Conservation (phyloP, 768 basidiomycete genomes). For the Hemileccinum rubropunctum region DNA sequence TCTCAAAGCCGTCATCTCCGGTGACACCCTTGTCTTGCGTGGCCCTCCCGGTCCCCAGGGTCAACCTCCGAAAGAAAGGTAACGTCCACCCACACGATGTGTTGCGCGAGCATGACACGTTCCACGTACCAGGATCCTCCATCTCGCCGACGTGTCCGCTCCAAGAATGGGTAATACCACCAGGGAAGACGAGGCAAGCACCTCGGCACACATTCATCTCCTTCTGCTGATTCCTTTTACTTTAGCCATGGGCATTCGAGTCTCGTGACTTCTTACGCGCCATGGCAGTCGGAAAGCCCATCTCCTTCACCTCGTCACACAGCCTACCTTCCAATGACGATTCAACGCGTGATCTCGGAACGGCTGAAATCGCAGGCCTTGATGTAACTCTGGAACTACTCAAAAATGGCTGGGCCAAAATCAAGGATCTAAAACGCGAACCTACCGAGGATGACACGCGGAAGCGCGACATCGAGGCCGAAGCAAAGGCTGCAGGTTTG, state of each 20-base stretch:
- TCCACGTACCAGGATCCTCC: slow-evolving; percentile 59
- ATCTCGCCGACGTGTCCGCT: slow-evolving; percentile 83
- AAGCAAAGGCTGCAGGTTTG: slow-evolving; percentile 70
- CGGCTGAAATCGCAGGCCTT: slow-evolving; percentile 65
- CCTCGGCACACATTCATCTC: neutral
- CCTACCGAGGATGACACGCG: slow-evolving; percentile 74
- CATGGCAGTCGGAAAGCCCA: slow-evolving; percentile 85
- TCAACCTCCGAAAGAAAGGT: slow-evolving; percentile 90
- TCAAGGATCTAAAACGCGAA: slow-evolving; percentile 85
- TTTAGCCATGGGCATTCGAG: slow-evolving; percentile 86
- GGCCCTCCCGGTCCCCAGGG: slow-evolving; percentile 75
- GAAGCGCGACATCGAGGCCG: slow-evolving; percentile 70
- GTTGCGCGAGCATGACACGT: slow-evolving; percentile 9
- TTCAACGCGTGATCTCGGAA: slow-evolving; percentile 74
- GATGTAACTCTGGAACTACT: slow-evolving; percentile 79
- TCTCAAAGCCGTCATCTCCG: slow-evolving; percentile 77
- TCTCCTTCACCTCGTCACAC: slow-evolving; percentile 81
- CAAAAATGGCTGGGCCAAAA: slow-evolving; percentile 87
- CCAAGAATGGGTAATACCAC: slow-evolving; percentile 81
- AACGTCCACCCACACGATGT: slow-evolving; percentile 12
- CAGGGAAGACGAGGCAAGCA: slow-evolving; percentile 82
- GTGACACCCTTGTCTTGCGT: slow-evolving; percentile 85
- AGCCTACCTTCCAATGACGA: slow-evolving; percentile 77
- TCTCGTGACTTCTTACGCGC: slow-evolving; percentile 89
- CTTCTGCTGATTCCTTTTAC: neutral